Evolutionary conservation across 2,329 filamentous ascomycete species (phyloP).

Genomic region (Aspergillus sp.): DNA sequence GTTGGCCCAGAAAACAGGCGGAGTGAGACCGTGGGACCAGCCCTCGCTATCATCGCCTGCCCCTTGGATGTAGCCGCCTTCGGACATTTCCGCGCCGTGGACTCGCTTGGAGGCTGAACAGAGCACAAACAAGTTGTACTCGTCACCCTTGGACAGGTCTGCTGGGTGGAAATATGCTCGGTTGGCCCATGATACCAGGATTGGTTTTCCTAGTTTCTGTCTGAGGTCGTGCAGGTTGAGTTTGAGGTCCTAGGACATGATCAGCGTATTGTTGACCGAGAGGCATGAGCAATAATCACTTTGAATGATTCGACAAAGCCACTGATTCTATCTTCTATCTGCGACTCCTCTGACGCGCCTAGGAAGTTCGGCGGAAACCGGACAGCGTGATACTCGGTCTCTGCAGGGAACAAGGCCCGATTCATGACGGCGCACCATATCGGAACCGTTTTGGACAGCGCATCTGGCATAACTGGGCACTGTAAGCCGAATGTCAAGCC

Average conservation of each 20-base stretch:
- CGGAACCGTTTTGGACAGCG: conserved; percentile 84
- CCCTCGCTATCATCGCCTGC: conserved; percentile 92
- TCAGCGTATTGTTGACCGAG: conserved; percentile 3
- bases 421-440: conserved; percentile 91
- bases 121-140: conserved; percentile 66
- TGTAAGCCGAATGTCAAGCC: conserved; percentile 9
- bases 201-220: conserved; percentile 55
- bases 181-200: conserved; percentile 72
- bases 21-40: conserved; percentile 75
- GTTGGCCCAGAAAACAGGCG: conserved; percentile 70
- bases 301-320: conserved; percentile 44
- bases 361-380: conserved; percentile 65
- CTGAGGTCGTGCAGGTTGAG: conserved; percentile 50
- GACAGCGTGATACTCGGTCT: conserved; percentile 43
- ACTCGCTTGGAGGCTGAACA: conserved; percentile 75
- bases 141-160: conserved; percentile 35
- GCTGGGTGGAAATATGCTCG: conserved; percentile 50
- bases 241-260: conserved; percentile 45
- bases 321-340: conserved; percentile 59
- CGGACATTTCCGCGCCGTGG: conserved; percentile 56
- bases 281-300: conserved; percentile 15
- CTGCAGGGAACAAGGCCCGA: conserved; percentile 59
- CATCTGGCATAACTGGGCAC: conserved; percentile 71
- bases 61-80: conserved; percentile 79
- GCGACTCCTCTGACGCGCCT: conserved; percentile 64